Evolutionary conservation across 805 yeast species (phyloP).

Genomic region (Teunomyces lycoperdinae): DNA sequence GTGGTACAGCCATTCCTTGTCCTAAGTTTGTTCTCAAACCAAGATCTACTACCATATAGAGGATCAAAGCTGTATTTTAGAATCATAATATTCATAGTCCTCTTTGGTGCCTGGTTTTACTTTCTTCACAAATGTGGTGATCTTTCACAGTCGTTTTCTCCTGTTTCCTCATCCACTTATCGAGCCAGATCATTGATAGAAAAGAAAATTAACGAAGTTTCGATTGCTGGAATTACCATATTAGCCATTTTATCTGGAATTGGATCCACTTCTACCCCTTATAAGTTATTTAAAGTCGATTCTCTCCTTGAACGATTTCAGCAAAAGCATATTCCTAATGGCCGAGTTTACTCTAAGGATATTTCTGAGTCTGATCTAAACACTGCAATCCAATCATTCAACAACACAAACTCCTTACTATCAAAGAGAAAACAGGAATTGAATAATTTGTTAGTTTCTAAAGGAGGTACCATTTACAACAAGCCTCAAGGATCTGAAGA

Average conservation of each 20-base stretch:
- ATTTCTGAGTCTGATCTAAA: constrained; percentile 33
- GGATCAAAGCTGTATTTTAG: constrained; percentile 3
- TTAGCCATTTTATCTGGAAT: constrained; percentile 51
- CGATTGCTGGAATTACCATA: constrained; percentile 49
- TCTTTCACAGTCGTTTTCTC: constrained; percentile 24
- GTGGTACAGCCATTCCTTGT: constrained; percentile 44
- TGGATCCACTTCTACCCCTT: constrained; percentile 49
- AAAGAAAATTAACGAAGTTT: constrained; percentile 43
- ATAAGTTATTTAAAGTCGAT: constrained; percentile 17
- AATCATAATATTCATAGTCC: constrained; percentile 2
- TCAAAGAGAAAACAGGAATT: constrained; percentile 33
- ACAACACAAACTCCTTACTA: constrained; percentile 37
- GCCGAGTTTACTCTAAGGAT: constrained; percentile 9
- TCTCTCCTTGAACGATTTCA: constrained; percentile 1
- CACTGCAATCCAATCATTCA: constrained; percentile 35
- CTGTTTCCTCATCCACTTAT: constrained; percentile 12
- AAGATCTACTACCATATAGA: constrained; percentile 20
- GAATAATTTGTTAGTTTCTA: constrained; percentile 13
- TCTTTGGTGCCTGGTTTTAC: constrained; percentile 31
- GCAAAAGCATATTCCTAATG: constrained; percentile 1
- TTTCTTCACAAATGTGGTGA: constrained; percentile 33
- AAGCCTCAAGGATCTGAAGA: constrained; percentile 11
- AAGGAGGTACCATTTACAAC: constrained; percentile 28
- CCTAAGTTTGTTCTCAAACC: constrained; percentile 28
- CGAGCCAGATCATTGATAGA: constrained; percentile 31